These are phyloP conservation scores for Tuber borchii DNA, from an alignment of 495 filamentous ascomycete genomes.

Conservation along the genomic window DNA sequence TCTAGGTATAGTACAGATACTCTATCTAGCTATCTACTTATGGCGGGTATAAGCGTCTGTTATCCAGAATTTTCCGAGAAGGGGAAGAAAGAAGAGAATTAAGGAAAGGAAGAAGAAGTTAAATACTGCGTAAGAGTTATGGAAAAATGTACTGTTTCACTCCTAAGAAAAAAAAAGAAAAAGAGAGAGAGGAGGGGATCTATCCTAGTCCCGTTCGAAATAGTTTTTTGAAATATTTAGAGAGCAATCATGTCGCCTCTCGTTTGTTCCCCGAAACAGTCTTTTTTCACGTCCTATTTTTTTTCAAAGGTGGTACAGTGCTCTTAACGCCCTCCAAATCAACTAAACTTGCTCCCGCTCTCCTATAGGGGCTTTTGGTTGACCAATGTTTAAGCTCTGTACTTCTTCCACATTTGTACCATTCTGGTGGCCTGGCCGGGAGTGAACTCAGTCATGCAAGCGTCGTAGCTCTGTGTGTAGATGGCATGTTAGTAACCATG, in stretches of 20 bases:
- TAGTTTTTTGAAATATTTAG: too few relatives aligned
- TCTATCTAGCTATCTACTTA: background rate
- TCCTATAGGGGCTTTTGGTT: background rate
- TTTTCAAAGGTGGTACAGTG: too few relatives aligned
- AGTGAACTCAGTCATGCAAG: slow-evolving; percentile 49
- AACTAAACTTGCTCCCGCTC: too few relatives aligned
- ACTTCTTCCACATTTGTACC: slow-evolving; percentile 44
- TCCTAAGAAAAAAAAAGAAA: too few relatives aligned
- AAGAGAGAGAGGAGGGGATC: too few relatives aligned
- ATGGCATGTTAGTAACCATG: slow-evolving; percentile 10
- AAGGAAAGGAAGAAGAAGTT: background rate
- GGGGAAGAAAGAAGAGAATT: background rate
- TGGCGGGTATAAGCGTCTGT: background rate
- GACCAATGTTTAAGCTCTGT: slow-evolving; percentile 43
- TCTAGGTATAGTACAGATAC: background rate
- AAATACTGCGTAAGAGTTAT: too few relatives aligned
- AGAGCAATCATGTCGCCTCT: too few relatives aligned
- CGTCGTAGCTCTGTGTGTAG: slow-evolving; percentile 24
- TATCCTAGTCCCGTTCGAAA: too few relatives aligned
- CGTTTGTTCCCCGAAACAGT: too few relatives aligned
- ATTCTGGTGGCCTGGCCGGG: slow-evolving; percentile 48
- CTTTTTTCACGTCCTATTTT: too few relatives aligned
- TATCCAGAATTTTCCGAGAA: background rate
- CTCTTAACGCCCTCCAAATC: too few relatives aligned
- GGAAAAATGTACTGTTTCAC: too few relatives aligned